Percentiles rank a stretch among this genome's conserved stretches.
These are phyloP conservation scores for Gentiana macrophylla DNA, from an alignment of 257 asterid species.

Conservation along the genomic window DNA sequence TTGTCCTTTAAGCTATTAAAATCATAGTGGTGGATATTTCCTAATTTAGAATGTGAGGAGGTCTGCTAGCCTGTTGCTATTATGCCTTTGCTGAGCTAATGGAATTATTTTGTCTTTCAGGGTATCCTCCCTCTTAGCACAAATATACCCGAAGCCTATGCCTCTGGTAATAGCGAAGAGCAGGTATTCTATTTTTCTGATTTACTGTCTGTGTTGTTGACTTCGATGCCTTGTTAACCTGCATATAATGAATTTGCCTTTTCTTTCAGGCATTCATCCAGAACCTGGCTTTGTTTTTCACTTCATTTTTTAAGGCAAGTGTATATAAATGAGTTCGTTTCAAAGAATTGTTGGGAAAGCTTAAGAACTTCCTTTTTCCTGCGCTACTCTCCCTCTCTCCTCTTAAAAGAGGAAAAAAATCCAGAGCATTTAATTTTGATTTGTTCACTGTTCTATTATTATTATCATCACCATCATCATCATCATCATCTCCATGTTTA, in stretches of 20 bases:
- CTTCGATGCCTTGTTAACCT: neutral
- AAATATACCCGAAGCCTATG: constrained; percentile 72
- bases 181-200: constrained; percentile 42
- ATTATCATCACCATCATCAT: too few relatives aligned
- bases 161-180: constrained; percentile 74
- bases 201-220: neutral
- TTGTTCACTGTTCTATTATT: too few relatives aligned
- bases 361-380: too few relatives aligned
- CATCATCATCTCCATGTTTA: too few relatives aligned
- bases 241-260: constrained; percentile 2
- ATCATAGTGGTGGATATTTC: neutral
- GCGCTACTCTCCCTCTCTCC: too few relatives aligned
- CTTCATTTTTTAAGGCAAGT: constrained; percentile 88
- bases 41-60: neutral
- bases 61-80: neutral
- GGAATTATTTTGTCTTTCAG: constrained; percentile 18
- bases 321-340: neutral
- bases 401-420: too few relatives aligned
- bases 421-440: too few relatives aligned
- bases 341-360: too few relatives aligned
- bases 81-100: neutral
- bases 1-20: too few relatives aligned
- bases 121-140: constrained; percentile 54
- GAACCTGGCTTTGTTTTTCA: constrained; percentile 86
- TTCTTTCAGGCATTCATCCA: constrained; percentile 80